Conservation (phyloP, 108 stramenopile genomes). For the Pinguiococcus pyrenoidosus region DNA sequence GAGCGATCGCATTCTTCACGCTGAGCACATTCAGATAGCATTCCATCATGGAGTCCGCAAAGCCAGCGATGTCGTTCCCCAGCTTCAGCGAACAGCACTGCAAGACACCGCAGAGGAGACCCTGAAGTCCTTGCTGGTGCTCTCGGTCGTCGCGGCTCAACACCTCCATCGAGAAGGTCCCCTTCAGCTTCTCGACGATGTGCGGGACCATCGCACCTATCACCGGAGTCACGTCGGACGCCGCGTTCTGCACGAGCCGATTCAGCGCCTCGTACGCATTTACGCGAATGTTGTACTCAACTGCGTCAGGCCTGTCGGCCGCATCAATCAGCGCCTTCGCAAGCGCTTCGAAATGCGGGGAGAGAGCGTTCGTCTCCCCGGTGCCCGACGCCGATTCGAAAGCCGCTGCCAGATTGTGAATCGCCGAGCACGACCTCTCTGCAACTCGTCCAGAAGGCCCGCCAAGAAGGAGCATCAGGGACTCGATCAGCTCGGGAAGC, state of each 20-base stretch:
- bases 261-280: conserved; percentile 69
- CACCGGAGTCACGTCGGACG: conserved; percentile 52
- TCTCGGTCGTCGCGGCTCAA: conserved; percentile 71
- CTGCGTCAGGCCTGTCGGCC: conserved; percentile 68
- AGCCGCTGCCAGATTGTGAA: conserved; percentile 73
- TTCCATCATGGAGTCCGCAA: conserved; percentile 65
- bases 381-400: conserved; percentile 43
- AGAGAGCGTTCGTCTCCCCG: conserved; percentile 57
- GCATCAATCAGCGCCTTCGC: conserved; percentile 60
- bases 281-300: conserved; percentile 57
- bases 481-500: conserved; percentile 60
- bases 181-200: conserved; percentile 53
- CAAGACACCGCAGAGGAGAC: conserved; percentile 63
- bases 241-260: conserved; percentile 54
- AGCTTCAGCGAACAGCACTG: conserved; percentile 63
- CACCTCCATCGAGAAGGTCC: conserved; percentile 51
- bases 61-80: conserved; percentile 50
- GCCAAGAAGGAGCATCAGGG: conserved; percentile 49
- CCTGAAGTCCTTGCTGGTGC: conserved; percentile 62
- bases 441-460: conserved; percentile 62
- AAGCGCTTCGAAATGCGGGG: conserved; percentile 53
- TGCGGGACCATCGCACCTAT: conserved; percentile 55
- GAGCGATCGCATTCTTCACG: conserved; percentile 58
- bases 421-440: conserved; percentile 67
- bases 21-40: conserved; percentile 69